Conservation (phyloP, 2,329 filamentous ascomycete species). For the Neofusicoccum laricinum region DNA sequence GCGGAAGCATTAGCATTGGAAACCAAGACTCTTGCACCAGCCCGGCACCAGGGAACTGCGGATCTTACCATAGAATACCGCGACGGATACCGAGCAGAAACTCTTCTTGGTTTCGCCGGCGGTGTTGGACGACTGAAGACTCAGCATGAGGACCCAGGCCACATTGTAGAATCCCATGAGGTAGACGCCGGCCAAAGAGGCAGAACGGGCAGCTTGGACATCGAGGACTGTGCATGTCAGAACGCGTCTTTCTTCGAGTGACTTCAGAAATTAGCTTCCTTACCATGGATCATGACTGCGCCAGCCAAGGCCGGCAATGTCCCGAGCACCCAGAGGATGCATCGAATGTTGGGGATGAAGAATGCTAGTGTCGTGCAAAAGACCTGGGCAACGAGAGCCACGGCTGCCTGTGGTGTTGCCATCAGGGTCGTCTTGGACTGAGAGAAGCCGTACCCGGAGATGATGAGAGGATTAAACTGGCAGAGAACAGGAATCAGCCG, state of each 20-base stretch:
- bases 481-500: not conserved
- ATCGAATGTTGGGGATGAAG: not conserved
- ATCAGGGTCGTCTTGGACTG: not conserved
- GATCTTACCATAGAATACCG: not conserved
- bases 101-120: not conserved
- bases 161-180: not conserved
- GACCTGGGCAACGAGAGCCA: not conserved
- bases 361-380: not conserved
- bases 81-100: not conserved
- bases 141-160: not conserved
- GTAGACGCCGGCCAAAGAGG: not conserved
- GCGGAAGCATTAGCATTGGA: not conserved
- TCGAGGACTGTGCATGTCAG: not conserved
- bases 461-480: not conserved
- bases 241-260: not conserved
- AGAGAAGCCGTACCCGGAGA: not conserved
- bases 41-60: not conserved
- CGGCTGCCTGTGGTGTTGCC: not conserved
- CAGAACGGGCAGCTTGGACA: not conserved
- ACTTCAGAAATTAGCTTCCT: not conserved
- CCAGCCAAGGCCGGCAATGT: not conserved
- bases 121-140: not conserved
- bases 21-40: not conserved
- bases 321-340: constrained; percentile 6
- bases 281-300: not conserved